phyloP scores from a whole-genome alignment of 345 rosid genomes.

The Passiflora organensis region DNA sequence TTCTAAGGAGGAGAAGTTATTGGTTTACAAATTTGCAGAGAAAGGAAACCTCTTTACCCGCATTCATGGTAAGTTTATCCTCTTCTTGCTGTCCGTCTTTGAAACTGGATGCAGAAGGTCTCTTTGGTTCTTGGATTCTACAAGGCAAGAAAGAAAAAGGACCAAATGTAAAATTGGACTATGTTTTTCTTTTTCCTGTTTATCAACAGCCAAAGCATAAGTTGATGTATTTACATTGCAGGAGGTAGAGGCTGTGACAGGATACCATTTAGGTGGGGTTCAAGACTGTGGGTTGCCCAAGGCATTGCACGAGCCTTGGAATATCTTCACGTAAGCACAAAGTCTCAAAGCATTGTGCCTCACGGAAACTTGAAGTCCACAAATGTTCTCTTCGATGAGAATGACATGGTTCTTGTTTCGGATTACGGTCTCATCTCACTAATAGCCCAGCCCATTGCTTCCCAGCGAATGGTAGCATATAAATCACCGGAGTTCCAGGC shows the following conservation, averaged over 20 bases:
- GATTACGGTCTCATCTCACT: constrained; percentile 44
- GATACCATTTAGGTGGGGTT: constrained; percentile 42
- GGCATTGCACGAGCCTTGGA: constrained; percentile 45
- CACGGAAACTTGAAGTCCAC: constrained; percentile 61
- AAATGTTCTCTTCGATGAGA: constrained; percentile 44
- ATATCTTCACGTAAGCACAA: constrained; percentile 38
- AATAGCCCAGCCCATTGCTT: constrained; percentile 38
- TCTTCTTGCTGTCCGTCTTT: background rate
- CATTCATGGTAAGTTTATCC: constrained; percentile 39
- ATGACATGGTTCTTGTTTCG: constrained; percentile 35
- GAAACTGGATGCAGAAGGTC: too few relatives aligned
- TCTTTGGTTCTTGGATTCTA: too few relatives aligned
- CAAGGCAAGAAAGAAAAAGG: too few relatives aligned
- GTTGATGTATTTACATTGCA: constrained; percentile 1
- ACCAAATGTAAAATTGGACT: too few relatives aligned
- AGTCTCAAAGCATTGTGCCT: constrained; percentile 18
- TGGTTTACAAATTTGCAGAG: constrained; percentile 33
- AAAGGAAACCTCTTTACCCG: constrained; percentile 48
- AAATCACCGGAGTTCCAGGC: constrained; percentile 45
- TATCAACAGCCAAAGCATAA: too few relatives aligned
- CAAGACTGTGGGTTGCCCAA: constrained; percentile 41
- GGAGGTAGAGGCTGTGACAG: constrained; percentile 37
- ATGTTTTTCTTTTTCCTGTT: too few relatives aligned
- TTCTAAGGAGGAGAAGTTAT: constrained; percentile 61
- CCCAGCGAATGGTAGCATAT: constrained; percentile 34